Evolutionary conservation across 306 rosid species (phyloP).

Genomic region (Trichosanthes cucumerina): DNA sequence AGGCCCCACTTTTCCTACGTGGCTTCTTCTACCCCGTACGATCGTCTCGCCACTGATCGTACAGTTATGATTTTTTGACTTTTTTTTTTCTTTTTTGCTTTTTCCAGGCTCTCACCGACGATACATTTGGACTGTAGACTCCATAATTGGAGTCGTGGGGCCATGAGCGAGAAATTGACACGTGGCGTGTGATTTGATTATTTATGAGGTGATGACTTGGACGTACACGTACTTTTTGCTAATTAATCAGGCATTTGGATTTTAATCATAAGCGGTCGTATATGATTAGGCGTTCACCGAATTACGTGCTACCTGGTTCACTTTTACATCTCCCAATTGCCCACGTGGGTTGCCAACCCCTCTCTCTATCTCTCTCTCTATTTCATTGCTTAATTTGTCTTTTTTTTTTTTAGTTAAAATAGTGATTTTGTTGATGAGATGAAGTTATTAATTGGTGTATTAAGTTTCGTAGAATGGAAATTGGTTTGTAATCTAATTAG

Average conservation of each 20-base stretch:
- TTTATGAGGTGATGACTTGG: not conserved
- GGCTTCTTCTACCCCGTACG: not conserved
- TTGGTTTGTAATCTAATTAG: too few species aligned
- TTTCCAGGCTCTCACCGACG: conserved; percentile 10
- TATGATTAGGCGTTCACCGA: not conserved
- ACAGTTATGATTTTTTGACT: not conserved
- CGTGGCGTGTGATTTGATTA: not conserved
- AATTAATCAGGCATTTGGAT: not conserved
- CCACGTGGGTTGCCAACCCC: not conserved
- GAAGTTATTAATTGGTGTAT: not conserved
- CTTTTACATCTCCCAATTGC: not conserved
- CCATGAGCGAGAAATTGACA: not conserved
- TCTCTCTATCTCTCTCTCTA: not conserved
- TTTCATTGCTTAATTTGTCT: not conserved
- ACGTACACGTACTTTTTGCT: not conserved
- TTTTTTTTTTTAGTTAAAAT: too few species aligned
- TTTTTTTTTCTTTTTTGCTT: not conserved
- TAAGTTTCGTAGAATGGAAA: too few species aligned
- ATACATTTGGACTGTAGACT: not conserved
- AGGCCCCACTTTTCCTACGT: not conserved
- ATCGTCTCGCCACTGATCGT: not conserved
- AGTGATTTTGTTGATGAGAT: not conserved
- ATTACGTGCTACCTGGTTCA: not conserved
- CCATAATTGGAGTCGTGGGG: conserved; percentile 3
- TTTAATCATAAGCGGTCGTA: not conserved